Percentiles rank a stretch among this genome's conserved stretches.
phyloP scores from a whole-genome alignment of 2,329 filamentous ascomycete species.

The Calonectria pseudoturangicola region DNA sequence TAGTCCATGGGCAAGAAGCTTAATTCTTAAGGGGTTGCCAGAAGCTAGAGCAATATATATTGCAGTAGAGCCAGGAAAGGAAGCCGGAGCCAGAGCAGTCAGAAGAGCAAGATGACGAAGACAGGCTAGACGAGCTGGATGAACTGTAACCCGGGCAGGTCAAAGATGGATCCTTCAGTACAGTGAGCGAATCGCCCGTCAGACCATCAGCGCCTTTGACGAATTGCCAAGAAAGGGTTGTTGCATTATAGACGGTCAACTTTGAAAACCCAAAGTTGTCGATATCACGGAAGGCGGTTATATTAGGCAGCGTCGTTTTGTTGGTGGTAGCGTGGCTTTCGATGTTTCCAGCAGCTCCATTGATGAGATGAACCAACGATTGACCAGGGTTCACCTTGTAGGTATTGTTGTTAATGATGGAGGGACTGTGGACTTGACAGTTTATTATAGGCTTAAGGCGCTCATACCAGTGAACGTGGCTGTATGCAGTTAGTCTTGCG shows the following conservation, averaged over 20 bases:
- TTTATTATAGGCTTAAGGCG: conserved; percentile 46
- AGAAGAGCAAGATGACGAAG: no score
- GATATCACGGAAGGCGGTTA: conserved; percentile 66
- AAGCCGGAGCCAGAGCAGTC: no score
- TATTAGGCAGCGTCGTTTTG: conserved; percentile 56
- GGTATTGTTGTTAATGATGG: conserved; percentile 68
- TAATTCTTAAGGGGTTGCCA: no score
- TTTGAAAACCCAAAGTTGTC: conserved; percentile 69
- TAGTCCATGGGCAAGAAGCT: no score
- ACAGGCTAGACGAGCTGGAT: no score
- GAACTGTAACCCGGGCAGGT: no score
- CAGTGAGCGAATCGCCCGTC: conserved; percentile 57
- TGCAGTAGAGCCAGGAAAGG: no score
- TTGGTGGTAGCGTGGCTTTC: conserved; percentile 67
- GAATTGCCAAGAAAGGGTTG: conserved; percentile 65
- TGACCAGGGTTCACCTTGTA: conserved; percentile 67
- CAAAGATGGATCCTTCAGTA: no score
- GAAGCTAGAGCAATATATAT: no score
- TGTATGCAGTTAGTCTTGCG: not conserved
- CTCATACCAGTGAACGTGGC: conserved; percentile 52
- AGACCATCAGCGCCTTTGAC: conserved; percentile 64
- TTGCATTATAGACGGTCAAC: conserved; percentile 58
- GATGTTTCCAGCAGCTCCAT: conserved; percentile 72
- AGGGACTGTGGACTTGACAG: conserved; percentile 63
- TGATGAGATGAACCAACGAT: conserved; percentile 70